Evolutionary conservation across 202 grass and related monocot genomes (phyloP).

Genomic region (Panicum hallii): DNA sequence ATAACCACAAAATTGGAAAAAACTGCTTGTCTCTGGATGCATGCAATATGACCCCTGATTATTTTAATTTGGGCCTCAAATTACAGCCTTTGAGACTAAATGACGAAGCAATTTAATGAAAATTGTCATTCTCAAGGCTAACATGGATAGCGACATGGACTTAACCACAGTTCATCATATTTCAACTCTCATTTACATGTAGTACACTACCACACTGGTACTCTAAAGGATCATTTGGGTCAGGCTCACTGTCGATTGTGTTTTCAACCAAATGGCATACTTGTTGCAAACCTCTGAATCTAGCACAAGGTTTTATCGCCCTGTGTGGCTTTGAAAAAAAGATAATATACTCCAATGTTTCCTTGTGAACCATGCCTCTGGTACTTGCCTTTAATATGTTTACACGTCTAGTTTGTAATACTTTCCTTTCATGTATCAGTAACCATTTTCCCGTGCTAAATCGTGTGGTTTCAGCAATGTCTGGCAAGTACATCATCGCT

Average conservation of each 20-base stretch:
- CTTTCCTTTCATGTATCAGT: neutral
- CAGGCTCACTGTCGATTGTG: neutral
- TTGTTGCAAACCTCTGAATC: neutral
- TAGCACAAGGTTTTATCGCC: neutral
- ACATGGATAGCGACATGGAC: neutral
- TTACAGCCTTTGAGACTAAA: neutral
- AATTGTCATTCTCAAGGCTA: neutral
- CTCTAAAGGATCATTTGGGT: neutral
- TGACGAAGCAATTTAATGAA: neutral
- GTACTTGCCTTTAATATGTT: neutral
- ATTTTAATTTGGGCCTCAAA: neutral
- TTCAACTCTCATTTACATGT: neutral
- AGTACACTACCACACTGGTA: neutral
- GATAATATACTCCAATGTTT: neutral
- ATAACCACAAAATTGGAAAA: neutral
- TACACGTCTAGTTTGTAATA: neutral
- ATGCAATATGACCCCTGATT: neutral
- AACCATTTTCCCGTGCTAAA: neutral
- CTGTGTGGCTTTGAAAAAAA: neutral
- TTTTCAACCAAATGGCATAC: neutral
- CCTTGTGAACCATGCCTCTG: neutral
- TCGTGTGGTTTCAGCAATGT: slow-evolving; percentile 55
- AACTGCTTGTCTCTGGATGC: neutral
- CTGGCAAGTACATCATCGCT: slow-evolving; percentile 64
- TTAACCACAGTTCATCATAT: neutral